Base-by-base conservation (phyloP, 371 early-diverging fungal species). In the Thermomucor indicae-seudaticae region DNA sequence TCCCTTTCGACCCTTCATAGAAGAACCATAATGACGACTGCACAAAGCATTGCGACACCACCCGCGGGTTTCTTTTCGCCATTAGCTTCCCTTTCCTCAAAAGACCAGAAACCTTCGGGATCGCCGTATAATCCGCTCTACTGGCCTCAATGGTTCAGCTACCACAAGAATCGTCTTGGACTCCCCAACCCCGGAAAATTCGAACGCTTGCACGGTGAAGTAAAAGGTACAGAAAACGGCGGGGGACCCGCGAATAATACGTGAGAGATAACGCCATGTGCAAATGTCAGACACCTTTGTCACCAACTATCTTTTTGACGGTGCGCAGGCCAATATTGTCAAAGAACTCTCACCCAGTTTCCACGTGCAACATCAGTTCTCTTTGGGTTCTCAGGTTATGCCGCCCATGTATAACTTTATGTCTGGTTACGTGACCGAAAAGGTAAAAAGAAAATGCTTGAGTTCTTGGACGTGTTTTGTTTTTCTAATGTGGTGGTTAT, bases 401-500 rank as follows among this genome's bases (percentile, higher is more conserved):
- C 96, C 96, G 29, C 85, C 93, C 16, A 75, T 77, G 67, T 97
- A 95, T 73, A 91, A 90, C 77, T 95, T 97, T 62, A 84, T 83
- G 51, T 81, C 88, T 16, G 85, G 86, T 29, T 92, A 84, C 60
- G 83, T 82, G 55, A 76, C 77, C 10, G 77, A 76, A 47, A 64
- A 60, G 54, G 76, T 75, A 65, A 29, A 23, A 38, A 32, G 20
- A 47, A 25, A 47, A 27, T 10, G n/a, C n/a, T n/a, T n/a, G n/a
- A n/a, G n/a, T n/a, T n/a, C n/a, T n/a, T n/a, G n/a, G n/a, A n/a
- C n/a, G n/a, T n/a, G n/a, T n/a, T n/a, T n/a, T n/a, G n/a, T n/a
- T n/a, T n/a, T n/a, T n/a, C n/a, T n/a, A n/a, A n/a, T n/a, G n/a
- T n/a, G n/a, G n/a, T n/a, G n/a, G n/a, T n/a, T n/a, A n/a, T n/a